Conservation (phyloP, 2,329 filamentous ascomycete genomes). For the Ceratocystiopsis minuta region DNA sequence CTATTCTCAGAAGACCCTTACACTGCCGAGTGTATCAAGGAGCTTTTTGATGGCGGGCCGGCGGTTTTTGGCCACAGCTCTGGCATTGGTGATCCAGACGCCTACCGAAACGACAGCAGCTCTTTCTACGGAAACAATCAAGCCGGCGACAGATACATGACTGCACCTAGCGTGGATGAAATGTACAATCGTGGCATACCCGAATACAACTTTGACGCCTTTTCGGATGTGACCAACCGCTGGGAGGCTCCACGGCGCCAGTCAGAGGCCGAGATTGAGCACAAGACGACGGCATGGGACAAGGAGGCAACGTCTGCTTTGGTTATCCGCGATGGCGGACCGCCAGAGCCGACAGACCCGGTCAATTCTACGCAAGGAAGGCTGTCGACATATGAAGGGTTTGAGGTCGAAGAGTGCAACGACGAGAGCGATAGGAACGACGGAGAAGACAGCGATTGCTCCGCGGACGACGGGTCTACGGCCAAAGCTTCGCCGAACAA, state of each 20-base stretch:
- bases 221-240: slow-evolving; percentile 2
- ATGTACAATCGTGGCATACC: not conserved
- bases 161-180: too few species aligned
- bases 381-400: too few species aligned
- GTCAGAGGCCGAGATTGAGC: not conserved
- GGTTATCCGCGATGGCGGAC: not conserved
- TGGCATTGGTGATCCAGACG: not conserved
- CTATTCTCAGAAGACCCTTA: not conserved
- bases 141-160: too few species aligned
- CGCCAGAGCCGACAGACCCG: not conserved
- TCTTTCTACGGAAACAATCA: too few species aligned
- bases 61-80: not conserved
- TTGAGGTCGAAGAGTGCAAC: slow-evolving; percentile 6
- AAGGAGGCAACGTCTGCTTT: not conserved
- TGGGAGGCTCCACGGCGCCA: not conserved
- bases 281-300: not conserved
- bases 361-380: too few species aligned
- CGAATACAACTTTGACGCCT: slow-evolving; percentile 6
- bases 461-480: too few species aligned
- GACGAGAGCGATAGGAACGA: not conserved
- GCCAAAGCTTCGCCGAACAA: too few species aligned
- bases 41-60: not conserved
- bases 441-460: not conserved
- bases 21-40: not conserved
- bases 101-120: too few species aligned